Evolutionary conservation across 495 filamentous ascomycete genomes (phyloP), one percentile per base, ranked within the genome.

Genomic region (Hypomontagnella monticulosa): DNA sequence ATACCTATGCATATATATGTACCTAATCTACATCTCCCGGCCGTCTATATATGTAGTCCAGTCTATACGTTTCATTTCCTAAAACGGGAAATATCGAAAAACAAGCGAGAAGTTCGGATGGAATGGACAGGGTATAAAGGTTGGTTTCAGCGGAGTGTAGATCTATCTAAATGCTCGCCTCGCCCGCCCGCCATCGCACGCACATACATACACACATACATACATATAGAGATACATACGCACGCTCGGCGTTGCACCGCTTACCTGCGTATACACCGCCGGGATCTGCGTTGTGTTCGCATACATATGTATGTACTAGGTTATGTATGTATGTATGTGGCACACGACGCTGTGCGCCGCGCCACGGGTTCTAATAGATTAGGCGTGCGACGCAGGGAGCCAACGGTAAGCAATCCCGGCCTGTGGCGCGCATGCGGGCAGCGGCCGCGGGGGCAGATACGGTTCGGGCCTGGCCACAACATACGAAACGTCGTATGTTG

Each of bases 331-430:
- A 51, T 18, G 48, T 27, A 1, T 14, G n/a, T 40, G 19, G 18
- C 49, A 52, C 16, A 10, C 12, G 18, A n/a, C 32, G 9, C 14
- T 1, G 51, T 54, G 38, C 37, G 46, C 10, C 30, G 51, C 20
- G 1, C 16, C 15, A 30, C 53, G 41, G 53, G 30, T 46, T 57
- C 40, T 30, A 36, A 15, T 46, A 54, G 27, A 57, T 20, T 20
- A 27, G 12, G 33, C 30, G 50, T 54, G 19, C 10, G 12, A 27
- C 27, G 4, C 14, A 20, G 38, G 20, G 3, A 18, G 36, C 16
- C 5, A 30, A 15, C 8, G 20, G 12, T 14, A 11, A 48, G 10
- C 36, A 12, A 54, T 54, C 34, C 19, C 20, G 51, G 38, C 16
- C 11, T 23, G 2, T 12, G 3, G 14, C 37, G n/a, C 14, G 18